Evolutionary conservation across 768 basidiomycete genomes (phyloP).

Genomic region (Filobasidium floriforme): DNA sequence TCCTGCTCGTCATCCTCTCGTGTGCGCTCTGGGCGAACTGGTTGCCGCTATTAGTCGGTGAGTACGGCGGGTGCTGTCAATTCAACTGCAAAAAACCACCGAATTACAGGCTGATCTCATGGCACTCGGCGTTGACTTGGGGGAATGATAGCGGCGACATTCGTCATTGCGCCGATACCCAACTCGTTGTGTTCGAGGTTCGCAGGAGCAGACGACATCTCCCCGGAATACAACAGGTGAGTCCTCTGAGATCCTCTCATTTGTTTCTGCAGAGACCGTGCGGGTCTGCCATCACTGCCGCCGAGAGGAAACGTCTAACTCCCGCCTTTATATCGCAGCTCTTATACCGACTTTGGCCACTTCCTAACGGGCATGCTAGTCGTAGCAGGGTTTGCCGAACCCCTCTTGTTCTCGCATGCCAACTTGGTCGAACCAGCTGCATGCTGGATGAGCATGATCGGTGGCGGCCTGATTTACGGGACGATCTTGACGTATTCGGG

Average conservation of each 20-base stretch:
- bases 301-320: too few relatives aligned
- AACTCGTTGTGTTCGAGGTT: slow-evolving; percentile 92
- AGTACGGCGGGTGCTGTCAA: slow-evolving; percentile 41
- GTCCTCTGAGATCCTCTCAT: slow-evolving; percentile 11
- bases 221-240: slow-evolving; percentile 57
- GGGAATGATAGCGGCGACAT: slow-evolving; percentile 76
- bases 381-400: slow-evolving; percentile 86
- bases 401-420: slow-evolving; percentile 84
- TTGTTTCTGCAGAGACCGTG: background rate
- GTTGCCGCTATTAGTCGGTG: slow-evolving; percentile 93
- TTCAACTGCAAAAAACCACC: too few relatives aligned
- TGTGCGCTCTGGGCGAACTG: slow-evolving; percentile 95
- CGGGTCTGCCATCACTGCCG: too few relatives aligned
- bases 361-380: slow-evolving; percentile 88
- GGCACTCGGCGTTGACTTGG: background rate
- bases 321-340: too few relatives aligned
- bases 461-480: slow-evolving; percentile 85
- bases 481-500: slow-evolving; percentile 72
- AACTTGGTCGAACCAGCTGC: slow-evolving; percentile 75
- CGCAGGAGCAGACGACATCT: slow-evolving; percentile 73
- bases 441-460: slow-evolving; percentile 87
- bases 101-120: too few relatives aligned
- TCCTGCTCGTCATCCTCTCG: slow-evolving; percentile 91
- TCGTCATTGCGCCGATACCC: slow-evolving; percentile 89
- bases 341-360: slow-evolving; percentile 73